A percentile compares a stretch with the other conserved stretches of the same genome.
These are phyloP conservation scores for Hirsutella minnesotensis DNA, from an alignment of 2,329 filamentous ascomycete genomes.

Conservation along the genomic window DNA sequence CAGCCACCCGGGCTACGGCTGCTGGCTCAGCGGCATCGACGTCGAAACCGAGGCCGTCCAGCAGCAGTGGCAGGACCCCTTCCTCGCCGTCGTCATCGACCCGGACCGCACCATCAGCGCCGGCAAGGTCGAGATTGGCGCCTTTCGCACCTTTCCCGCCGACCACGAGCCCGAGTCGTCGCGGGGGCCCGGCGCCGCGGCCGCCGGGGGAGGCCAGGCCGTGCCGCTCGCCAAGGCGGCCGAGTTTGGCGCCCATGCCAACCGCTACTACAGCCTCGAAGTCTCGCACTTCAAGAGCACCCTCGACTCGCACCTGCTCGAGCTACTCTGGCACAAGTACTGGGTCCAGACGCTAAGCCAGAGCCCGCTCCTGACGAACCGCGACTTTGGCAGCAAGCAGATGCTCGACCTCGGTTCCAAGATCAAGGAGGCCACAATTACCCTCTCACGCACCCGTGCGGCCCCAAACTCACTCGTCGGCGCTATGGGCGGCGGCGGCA, in stretches of 20 bases:
- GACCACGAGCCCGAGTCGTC: slow-evolving; percentile 44
- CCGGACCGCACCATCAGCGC: slow-evolving; percentile 90
- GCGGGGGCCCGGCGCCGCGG: slow-evolving; percentile 8
- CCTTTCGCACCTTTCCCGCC: slow-evolving; percentile 82
- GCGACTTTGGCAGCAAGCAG: slow-evolving; percentile 86
- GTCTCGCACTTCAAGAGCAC: slow-evolving; percentile 92
- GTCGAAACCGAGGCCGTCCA: slow-evolving; percentile 79
- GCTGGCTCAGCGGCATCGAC: slow-evolving; percentile 95
- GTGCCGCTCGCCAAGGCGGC: slow-evolving; percentile 90
- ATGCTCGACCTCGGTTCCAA: slow-evolving; percentile 81
- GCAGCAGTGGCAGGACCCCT: slow-evolving; percentile 79
- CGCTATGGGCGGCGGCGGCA: slow-evolving; percentile 5
- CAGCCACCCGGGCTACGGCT: slow-evolving; percentile 92
- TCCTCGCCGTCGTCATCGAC: slow-evolving; percentile 91
- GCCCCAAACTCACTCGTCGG: slow-evolving; percentile 13
- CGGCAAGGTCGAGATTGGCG: slow-evolving; percentile 93
- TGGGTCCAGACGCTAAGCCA: slow-evolving; percentile 95
- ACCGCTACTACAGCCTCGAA: slow-evolving; percentile 81
- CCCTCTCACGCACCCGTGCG: slow-evolving; percentile 14
- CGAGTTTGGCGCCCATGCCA: slow-evolving; percentile 88
- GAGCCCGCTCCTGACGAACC: slow-evolving; percentile 80
- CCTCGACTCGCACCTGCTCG: slow-evolving; percentile 75
- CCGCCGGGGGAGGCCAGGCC: slow-evolving; percentile 53
- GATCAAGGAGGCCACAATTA: slow-evolving; percentile 50
- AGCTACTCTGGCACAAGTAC: slow-evolving; percentile 96